Evolutionary conservation across 2,329 filamentous ascomycete species (phyloP).

Genomic region (Tolypocladium guangdongense): DNA sequence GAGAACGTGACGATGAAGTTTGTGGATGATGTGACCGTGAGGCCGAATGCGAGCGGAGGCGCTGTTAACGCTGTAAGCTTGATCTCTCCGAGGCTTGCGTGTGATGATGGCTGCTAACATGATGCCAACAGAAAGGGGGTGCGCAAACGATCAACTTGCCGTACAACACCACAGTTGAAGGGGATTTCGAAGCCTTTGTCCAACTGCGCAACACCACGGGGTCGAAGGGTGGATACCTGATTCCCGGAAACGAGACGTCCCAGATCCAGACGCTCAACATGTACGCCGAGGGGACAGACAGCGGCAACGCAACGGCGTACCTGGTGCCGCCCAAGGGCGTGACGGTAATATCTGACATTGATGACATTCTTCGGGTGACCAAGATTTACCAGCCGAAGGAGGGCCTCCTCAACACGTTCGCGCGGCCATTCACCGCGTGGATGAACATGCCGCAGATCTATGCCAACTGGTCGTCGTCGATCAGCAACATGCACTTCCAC

Average conservation of each 20-base stretch:
- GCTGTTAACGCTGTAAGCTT: conserved; percentile 29
- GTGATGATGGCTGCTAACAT: background rate
- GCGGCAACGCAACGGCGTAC: conserved; percentile 66
- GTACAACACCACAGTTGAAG: conserved; percentile 52
- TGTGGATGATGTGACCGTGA: conserved; percentile 27
- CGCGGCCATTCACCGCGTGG: conserved; percentile 59
- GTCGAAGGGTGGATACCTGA: conserved; percentile 33
- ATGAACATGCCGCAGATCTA: conserved; percentile 74
- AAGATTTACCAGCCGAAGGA: conserved; percentile 70
- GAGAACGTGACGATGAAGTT: conserved; percentile 54
- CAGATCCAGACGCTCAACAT: conserved; percentile 58
- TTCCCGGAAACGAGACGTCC: conserved; percentile 52
- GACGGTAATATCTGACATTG: conserved; percentile 67
- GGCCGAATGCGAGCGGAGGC: conserved; percentile 46
- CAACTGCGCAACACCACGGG: conserved; percentile 48
- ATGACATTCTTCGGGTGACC: conserved; percentile 70
- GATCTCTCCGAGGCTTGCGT: background rate
- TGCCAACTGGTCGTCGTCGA: conserved; percentile 58
- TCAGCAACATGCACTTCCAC: conserved; percentile 65
- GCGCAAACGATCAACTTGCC: conserved; percentile 53
- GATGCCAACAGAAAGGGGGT: conserved; percentile 34
- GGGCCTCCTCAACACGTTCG: conserved; percentile 67
- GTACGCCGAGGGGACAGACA: conserved; percentile 51
- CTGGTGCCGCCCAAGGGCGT: conserved; percentile 60
- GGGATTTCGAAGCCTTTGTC: conserved; percentile 66